Base-by-base conservation (phyloP, 2,329 filamentous ascomycete species). In the Fusarium buxicola region DNA sequence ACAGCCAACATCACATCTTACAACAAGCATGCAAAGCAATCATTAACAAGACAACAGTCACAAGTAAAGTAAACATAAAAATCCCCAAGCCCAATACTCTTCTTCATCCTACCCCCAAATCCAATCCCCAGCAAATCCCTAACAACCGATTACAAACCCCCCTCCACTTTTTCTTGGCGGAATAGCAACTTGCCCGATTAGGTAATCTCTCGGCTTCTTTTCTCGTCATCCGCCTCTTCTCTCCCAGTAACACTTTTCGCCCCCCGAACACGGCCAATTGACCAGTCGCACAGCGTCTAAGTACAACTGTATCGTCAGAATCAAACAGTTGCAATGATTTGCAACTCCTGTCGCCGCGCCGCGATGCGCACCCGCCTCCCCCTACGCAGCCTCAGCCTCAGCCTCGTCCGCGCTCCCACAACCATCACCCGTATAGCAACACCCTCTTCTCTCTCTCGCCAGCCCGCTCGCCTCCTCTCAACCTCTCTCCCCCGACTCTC, bases 341-440 rank as follows among this genome's bases (percentile, higher is more conserved):
- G 69, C 62, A 58, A 43, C 35, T 53, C 68, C 34, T 72, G 69
- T 44, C 68, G 68, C 28, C 66, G 65, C 49, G 65, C 68, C 47
- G 65, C 68, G 11, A 58, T 71, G 59, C 68, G 69, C 60, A 52
- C 68, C 24, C 60, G 57, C 39, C 16, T 50, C 3, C 60, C 56
- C 32, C 48, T 63, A 10, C 65, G 53, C 9, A 46, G 56, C 12
- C 53, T 62, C 21, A 4, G 54, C 38, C 65, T 50, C 9, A 46
- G 56, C 12, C 53, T 62, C 21, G 5, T 55, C 38, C 58, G 57
- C 54, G n/a, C 54, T 21, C 43, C 64, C 3, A 47, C 53, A 27
- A 16, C 44, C 16, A 36, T 59, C 18, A n/a, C 40, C 21, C 55
- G 40, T 48, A n/a, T 56, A 24, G 18, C 52, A 11, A 50, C 60